Conservation (phyloP, 1,139 yeast species). For the Debaryomyces nepalensis region DNA sequence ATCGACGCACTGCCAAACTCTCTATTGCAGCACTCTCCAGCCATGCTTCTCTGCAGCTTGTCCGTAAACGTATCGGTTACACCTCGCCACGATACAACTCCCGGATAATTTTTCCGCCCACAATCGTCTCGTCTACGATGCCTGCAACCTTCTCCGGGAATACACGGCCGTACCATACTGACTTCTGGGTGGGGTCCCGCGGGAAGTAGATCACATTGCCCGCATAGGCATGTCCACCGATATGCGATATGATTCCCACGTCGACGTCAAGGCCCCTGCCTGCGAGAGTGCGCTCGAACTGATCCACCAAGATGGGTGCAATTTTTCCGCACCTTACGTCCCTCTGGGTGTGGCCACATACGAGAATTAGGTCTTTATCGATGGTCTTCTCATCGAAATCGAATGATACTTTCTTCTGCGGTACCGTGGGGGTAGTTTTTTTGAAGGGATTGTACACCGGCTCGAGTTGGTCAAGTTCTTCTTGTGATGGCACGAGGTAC, state of each 20-base stretch:
- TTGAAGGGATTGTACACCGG: constrained; percentile 41
- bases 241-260: constrained; percentile 66
- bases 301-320: constrained; percentile 60
- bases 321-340: constrained; percentile 69
- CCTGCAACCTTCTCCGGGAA: constrained; percentile 69
- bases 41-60: too few relatives aligned
- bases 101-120: constrained; percentile 50
- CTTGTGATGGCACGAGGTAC: constrained; percentile 40
- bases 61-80: not conserved
- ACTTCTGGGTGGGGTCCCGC: constrained; percentile 38
- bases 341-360: constrained; percentile 69
- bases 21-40: too few relatives aligned
- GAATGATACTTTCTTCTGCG: constrained; percentile 4
- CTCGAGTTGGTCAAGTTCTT: constrained; percentile 14
- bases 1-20: too few relatives aligned
- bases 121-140: constrained; percentile 57
- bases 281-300: constrained; percentile 51
- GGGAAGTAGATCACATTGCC: constrained; percentile 69
- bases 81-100: constrained; percentile 56
- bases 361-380: constrained; percentile 41
- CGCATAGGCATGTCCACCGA: constrained; percentile 82
- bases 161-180: constrained; percentile 75
- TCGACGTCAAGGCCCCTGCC: constrained; percentile 34
- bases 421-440: not conserved
- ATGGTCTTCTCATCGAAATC: constrained; percentile 27